Percentiles rank a stretch among this genome's conserved stretches.
These are phyloP conservation scores for Oryza australiensis DNA, from an alignment of 176 grass and related monocot genomes.

Conservation along the genomic window DNA sequence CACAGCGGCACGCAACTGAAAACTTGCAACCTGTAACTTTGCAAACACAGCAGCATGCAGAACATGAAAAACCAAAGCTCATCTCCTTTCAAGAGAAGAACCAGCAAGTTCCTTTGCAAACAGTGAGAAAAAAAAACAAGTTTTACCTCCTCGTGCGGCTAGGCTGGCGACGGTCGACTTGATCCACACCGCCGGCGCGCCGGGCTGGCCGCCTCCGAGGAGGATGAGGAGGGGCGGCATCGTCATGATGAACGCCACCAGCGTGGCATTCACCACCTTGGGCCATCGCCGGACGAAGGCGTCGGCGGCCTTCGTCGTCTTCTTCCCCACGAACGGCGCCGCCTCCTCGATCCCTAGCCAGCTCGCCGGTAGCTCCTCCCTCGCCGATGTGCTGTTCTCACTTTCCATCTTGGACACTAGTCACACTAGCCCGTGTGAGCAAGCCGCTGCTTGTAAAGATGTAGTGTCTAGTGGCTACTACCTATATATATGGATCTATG, in stretches of 20 bases:
- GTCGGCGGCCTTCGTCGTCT: not conserved
- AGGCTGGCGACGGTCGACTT: conserved; percentile 17
- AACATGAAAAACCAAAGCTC: not conserved
- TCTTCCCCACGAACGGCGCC: conserved; percentile 32
- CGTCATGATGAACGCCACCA: conserved; percentile 32
- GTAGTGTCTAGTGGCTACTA: not conserved
- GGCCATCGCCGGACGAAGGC: conserved; percentile 18
- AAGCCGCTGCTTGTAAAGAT: not conserved
- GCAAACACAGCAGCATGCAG: not conserved
- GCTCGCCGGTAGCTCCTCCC: not conserved
- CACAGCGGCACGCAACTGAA: too few species aligned
- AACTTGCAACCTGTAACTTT: not conserved
- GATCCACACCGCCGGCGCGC: conserved; percentile 34
- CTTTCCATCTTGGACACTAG: not conserved
- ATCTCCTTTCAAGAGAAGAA: not conserved
- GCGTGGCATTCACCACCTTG: conserved; percentile 12
- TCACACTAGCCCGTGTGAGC: not conserved
- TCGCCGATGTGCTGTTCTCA: not conserved
- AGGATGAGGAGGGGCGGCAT: conserved; percentile 25
- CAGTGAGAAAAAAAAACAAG: not conserved
- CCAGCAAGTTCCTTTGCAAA: not conserved
- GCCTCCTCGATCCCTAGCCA: conserved; percentile 32
- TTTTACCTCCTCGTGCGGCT: not conserved
- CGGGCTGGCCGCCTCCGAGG: not conserved
- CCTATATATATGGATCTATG: not conserved